These are phyloP conservation scores for Mortierella sp. DNA, from an alignment of 371 early-diverging fungal genomes.

Conservation along the genomic window DNA sequence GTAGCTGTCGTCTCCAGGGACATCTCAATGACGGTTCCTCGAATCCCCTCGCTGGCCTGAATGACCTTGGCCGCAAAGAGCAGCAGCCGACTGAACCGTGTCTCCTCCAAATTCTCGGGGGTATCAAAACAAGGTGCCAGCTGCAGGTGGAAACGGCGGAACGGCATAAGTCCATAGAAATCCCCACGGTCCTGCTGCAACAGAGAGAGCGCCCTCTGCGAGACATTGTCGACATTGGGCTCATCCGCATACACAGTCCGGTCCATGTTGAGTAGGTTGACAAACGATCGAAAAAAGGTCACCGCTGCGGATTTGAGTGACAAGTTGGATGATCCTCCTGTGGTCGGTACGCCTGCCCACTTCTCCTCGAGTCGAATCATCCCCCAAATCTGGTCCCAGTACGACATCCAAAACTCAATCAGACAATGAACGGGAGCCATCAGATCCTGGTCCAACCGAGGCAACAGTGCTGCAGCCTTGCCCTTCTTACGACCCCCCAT, in stretches of 20 bases:
- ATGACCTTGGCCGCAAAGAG: constrained; percentile 44
- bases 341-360: constrained; percentile 26
- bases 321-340: constrained; percentile 4
- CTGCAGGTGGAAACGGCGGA: constrained; percentile 46
- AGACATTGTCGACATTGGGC: constrained; percentile 14
- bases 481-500: not conserved
- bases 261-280: constrained; percentile 29
- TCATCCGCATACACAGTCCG: constrained; percentile 1
- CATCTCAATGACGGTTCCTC: constrained; percentile 46
- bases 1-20: constrained; percentile 19
- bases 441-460: constrained; percentile 20
- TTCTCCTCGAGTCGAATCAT: constrained; percentile 54
- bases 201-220: constrained; percentile 29
- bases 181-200: constrained; percentile 32
- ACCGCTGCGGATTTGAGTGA: constrained; percentile 37
- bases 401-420: constrained; percentile 50
- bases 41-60: constrained; percentile 46
- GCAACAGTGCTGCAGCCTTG: not conserved
- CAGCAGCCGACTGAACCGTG: constrained; percentile 28
- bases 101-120: constrained; percentile 26
- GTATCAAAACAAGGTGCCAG: constrained; percentile 30
- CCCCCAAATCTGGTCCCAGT: constrained; percentile 57
- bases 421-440: constrained; percentile 27
- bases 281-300: constrained; percentile 37
- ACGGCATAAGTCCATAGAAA: constrained; percentile 45